Conservation (phyloP, 495 filamentous ascomycete genomes). For the Podospora comata region DNA sequence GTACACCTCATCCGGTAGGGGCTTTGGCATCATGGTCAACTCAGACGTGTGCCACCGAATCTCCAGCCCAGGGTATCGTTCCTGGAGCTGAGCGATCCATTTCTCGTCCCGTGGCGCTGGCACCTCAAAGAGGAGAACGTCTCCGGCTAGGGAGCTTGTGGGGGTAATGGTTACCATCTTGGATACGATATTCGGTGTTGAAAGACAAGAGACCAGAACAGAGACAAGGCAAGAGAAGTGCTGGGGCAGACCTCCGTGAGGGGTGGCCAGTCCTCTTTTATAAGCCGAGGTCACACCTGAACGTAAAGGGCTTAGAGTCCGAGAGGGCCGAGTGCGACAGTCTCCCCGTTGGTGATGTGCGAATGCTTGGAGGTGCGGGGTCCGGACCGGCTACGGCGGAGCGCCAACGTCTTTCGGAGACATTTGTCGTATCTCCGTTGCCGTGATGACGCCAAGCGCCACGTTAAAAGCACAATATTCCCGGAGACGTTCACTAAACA, state of each 20-base stretch:
- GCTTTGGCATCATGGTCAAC: neutral
- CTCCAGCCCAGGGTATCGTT: constrained; percentile 28
- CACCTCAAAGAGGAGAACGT: constrained; percentile 23
- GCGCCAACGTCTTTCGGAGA: neutral
- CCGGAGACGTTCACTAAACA: neutral
- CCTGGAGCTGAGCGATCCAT: constrained; percentile 29
- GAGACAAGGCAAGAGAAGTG: neutral
- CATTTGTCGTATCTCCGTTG: neutral
- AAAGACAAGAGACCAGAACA: neutral
- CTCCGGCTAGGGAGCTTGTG: constrained; percentile 15
- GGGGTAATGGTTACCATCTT: constrained; percentile 11
- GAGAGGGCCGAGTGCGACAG: neutral
- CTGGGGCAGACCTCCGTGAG: neutral
- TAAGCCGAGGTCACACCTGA: neutral
- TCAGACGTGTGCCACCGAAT: constrained; percentile 29
- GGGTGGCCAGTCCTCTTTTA: neutral
- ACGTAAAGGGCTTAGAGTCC: neutral
- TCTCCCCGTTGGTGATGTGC: neutral
- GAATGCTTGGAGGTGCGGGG: neutral
- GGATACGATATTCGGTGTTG: neutral
- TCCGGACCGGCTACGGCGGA: neutral
- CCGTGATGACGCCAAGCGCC: neutral
- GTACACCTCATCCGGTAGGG: constrained; percentile 17
- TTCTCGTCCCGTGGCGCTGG: constrained; percentile 17
- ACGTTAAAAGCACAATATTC: neutral